phyloP scores from a whole-genome alignment of 306 rosid genomes.

The Vicia faba region DNA sequence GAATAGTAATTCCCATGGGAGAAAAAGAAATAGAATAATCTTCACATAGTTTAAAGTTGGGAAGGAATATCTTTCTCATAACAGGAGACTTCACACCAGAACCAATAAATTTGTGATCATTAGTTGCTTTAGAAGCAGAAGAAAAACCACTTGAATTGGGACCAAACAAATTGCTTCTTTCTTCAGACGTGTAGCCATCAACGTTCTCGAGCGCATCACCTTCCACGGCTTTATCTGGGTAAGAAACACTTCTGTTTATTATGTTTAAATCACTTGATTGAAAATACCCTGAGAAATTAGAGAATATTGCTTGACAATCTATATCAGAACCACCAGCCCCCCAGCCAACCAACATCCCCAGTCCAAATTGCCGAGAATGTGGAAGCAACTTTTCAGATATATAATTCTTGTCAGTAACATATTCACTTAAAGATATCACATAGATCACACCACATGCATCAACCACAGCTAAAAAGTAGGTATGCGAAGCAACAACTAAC shows the following conservation, averaged over 20 bases:
- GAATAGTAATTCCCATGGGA: conserved; percentile 79
- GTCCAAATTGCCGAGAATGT: conserved; percentile 52
- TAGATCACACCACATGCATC: conserved; percentile 84
- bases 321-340: conserved; percentile 81
- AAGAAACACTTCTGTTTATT: conserved; percentile 39
- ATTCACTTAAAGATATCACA: conserved; percentile 51
- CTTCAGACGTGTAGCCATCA: conserved; percentile 40
- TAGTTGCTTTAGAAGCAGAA: conserved; percentile 45
- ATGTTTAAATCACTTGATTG: conserved; percentile 37
- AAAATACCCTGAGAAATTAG: conserved; percentile 40
- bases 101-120: conserved; percentile 44
- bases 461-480: conserved; percentile 73
- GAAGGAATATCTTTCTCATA: conserved; percentile 70
- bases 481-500: conserved; percentile 73
- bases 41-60: conserved; percentile 53
- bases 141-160: conserved; percentile 59
- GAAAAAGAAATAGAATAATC: conserved; percentile 74
- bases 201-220: conserved; percentile 42
- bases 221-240: conserved; percentile 40
- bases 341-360: conserved; percentile 75
- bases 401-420: conserved; percentile 45
- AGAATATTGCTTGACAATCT: conserved; percentile 55
- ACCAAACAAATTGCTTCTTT: conserved; percentile 42
- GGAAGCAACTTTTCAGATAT: conserved; percentile 62
- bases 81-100: conserved; percentile 50